phyloP scores from a whole-genome alignment of 1,284 basidiomycete species.

The Inonotus hispidus region DNA sequence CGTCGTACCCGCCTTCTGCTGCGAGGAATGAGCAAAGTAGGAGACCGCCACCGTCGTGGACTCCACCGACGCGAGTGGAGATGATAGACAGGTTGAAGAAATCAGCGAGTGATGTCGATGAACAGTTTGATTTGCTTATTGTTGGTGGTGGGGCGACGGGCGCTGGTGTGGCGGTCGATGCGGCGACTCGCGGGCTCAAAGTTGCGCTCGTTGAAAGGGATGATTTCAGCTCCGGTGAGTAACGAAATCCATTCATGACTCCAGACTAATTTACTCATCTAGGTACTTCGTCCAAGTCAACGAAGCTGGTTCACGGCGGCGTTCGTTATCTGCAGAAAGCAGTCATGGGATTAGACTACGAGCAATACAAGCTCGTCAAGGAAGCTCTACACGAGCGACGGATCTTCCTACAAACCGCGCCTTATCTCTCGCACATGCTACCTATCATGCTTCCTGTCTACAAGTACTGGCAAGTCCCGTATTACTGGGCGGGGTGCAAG shows the following conservation, averaged over 20 bases:
- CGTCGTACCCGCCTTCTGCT: constrained; percentile 56
- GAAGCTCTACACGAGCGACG: constrained; percentile 92
- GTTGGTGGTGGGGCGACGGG: constrained; percentile 92
- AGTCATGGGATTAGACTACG: constrained; percentile 92
- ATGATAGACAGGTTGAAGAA: constrained; percentile 58
- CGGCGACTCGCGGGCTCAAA: constrained; percentile 85
- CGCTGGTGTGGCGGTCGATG: constrained; percentile 91
- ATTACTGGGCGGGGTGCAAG: constrained; percentile 95
- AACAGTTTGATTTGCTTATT: constrained; percentile 77
- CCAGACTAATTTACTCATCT: not conserved
- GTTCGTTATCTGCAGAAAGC: constrained; percentile 98
- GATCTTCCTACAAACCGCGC: constrained; percentile 94
- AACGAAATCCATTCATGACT: not conserved
- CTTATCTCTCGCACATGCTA: constrained; percentile 87
- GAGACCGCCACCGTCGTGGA: constrained; percentile 69
- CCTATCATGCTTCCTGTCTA: constrained; percentile 83
- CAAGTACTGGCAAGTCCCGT: constrained; percentile 95
- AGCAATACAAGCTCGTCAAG: constrained; percentile 92
- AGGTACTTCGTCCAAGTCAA: constrained; percentile 96
- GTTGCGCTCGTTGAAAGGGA: constrained; percentile 93
- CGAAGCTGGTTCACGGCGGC: constrained; percentile 96
- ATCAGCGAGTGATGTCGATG: constrained; percentile 32
- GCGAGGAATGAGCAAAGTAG: constrained; percentile 41
- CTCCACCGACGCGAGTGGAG: constrained; percentile 59
- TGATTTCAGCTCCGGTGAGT: constrained; percentile 82